Evolutionary conservation across 495 filamentous ascomycete genomes (phyloP).

Genomic region (Pyronema domesticum): DNA sequence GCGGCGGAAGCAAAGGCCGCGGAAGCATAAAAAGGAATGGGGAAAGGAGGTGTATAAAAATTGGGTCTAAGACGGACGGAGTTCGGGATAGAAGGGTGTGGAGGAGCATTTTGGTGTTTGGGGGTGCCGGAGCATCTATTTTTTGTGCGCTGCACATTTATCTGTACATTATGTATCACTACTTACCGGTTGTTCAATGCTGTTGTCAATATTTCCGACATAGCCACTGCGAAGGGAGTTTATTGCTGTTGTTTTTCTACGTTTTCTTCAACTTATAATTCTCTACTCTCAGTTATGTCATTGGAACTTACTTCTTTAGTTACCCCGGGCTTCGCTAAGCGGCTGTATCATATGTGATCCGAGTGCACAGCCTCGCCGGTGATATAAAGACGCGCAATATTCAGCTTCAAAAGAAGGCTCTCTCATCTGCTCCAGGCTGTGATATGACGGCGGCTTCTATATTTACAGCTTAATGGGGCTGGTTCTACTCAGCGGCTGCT

Average conservation of each 20-base stretch:
- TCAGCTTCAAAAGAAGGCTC: background rate
- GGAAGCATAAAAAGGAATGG: background rate
- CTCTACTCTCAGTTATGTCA: background rate
- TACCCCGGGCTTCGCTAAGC: background rate
- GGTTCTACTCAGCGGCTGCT: too few relatives aligned
- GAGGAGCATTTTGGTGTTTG: background rate
- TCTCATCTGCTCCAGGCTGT: too few relatives aligned
- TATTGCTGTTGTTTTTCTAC: background rate
- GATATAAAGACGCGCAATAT: background rate
- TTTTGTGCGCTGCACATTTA: background rate
- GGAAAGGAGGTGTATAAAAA: background rate
- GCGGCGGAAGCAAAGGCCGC: conserved; percentile 28
- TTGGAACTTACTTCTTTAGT: background rate
- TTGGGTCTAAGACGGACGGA: background rate
- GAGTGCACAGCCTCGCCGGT: background rate
- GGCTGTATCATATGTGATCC: background rate
- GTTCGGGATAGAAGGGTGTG: background rate
- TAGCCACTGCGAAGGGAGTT: background rate
- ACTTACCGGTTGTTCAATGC: background rate
- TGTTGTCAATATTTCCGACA: background rate
- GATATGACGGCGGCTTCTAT: too few relatives aligned
- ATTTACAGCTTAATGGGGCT: too few relatives aligned
- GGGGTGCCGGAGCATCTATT: background rate
- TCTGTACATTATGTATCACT: background rate
- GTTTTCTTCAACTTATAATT: background rate